phyloP scores from a whole-genome alignment of 208 protist genomes.

The Trypanosoma lewisi region DNA sequence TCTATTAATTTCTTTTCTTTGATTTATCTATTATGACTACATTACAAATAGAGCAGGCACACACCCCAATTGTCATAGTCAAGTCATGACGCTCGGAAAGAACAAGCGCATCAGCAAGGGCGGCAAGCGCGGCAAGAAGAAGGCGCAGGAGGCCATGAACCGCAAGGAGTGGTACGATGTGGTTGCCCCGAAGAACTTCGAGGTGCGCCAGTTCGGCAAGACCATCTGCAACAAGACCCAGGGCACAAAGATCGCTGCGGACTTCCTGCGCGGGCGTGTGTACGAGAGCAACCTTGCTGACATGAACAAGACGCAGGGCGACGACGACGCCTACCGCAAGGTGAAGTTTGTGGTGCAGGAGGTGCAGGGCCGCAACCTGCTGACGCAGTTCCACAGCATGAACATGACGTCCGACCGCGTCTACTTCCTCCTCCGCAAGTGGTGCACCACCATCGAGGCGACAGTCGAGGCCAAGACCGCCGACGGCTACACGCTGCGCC shows the following conservation, averaged over 20 bases:
- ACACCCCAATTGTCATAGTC: too few species aligned
- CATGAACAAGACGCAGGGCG: conserved; percentile 88
- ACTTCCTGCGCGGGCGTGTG: conserved; percentile 96
- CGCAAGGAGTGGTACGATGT: conserved; percentile 99
- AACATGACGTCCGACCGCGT: conserved; percentile 98
- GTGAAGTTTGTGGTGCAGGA: conserved; percentile 97
- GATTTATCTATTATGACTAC: too few species aligned
- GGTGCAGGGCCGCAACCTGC: conserved; percentile 94
- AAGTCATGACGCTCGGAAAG: conserved; percentile 92
- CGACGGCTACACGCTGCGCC: conserved; percentile 96
- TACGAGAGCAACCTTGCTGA: conserved; percentile 98
- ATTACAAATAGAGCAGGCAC: too few species aligned
- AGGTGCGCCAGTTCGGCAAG: conserved; percentile 94
- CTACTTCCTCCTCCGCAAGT: conserved; percentile 97
- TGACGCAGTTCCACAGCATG: conserved; percentile 99
- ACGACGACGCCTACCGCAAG: conserved; percentile 94
- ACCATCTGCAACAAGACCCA: conserved; percentile 97
- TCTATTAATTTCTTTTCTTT: too few species aligned
- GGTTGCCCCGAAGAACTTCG: conserved; percentile 96
- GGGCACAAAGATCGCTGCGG: conserved; percentile 94
- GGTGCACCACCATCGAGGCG: conserved; percentile 98
- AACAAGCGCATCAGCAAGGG: conserved; percentile 96
- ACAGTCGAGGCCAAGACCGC: conserved; percentile 95
- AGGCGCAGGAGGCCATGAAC: conserved; percentile 96
- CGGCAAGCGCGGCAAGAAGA: conserved; percentile 94